phyloP scores from a whole-genome alignment of 2,329 filamentous ascomycete species.

The Orbilia brochopaga region DNA sequence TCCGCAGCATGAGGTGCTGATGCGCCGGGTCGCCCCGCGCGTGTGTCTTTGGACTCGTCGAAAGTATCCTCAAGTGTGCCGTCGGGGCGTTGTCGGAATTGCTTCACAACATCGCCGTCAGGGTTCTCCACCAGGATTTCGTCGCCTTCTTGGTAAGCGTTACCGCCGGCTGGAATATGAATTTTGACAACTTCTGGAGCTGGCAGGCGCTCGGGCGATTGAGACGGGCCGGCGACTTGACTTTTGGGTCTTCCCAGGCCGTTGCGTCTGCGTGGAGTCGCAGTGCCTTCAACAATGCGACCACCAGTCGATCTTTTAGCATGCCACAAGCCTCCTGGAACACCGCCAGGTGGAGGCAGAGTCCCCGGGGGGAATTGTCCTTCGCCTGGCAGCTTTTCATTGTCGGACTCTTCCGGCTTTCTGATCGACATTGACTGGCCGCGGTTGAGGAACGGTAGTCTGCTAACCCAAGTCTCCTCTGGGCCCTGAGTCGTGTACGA shows the following conservation, averaged over 20 bases:
- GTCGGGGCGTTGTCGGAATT: constrained; percentile 48
- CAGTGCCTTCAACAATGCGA: constrained; percentile 87
- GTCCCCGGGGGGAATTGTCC: constrained; percentile 69
- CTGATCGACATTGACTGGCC: constrained; percentile 77
- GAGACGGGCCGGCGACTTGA: constrained; percentile 59
- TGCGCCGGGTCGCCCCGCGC: constrained; percentile 27
- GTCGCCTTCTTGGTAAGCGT: constrained; percentile 54
- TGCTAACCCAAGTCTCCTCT: constrained; percentile 95
- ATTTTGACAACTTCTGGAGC: constrained; percentile 43
- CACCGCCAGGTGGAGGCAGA: constrained; percentile 70
- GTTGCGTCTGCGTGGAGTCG: constrained; percentile 67
- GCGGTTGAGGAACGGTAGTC: constrained; percentile 81
- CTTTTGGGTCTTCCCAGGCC: constrained; percentile 59
- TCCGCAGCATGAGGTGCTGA: constrained; percentile 27
- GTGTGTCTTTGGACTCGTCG: constrained; percentile 47
- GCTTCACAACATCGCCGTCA: constrained; percentile 54
- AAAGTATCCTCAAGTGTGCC: constrained; percentile 43
- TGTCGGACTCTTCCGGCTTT: constrained; percentile 69
- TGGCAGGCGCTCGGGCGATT: constrained; percentile 55
- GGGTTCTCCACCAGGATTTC: constrained; percentile 54
- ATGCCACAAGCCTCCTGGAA: constrained; percentile 78
- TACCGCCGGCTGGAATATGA: constrained; percentile 37
- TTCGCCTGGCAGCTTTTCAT: constrained; percentile 63
- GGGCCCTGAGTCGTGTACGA: constrained; percentile 91
- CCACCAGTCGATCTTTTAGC: constrained; percentile 82